Evolutionary conservation across 2,329 filamentous ascomycete species (phyloP).

Genomic region (Ophiostoma novo-ulmi): DNA sequence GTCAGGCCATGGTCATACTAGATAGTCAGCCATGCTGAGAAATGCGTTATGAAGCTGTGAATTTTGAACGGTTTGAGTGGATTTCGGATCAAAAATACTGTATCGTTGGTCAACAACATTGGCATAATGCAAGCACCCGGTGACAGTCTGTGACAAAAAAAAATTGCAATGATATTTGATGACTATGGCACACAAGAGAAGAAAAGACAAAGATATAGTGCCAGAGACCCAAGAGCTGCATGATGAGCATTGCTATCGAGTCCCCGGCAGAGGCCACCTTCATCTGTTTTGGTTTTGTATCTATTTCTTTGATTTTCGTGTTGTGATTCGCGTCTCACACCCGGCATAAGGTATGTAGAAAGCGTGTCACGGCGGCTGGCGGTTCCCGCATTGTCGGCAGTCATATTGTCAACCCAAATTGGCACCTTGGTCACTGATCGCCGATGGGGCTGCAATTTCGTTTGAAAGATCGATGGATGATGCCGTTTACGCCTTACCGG

Average conservation of each 20-base stretch:
- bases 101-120: not conserved
- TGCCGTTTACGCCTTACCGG: constrained; percentile 57
- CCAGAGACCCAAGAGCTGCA: not conserved
- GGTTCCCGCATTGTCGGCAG: constrained; percentile 4
- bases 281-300: constrained; percentile 11
- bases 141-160: not conserved
- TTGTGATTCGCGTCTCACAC: not conserved
- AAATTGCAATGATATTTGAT: constrained; percentile 23
- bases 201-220: constrained; percentile 15
- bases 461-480: not conserved
- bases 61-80: too few relatives aligned
- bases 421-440: constrained; percentile 22
- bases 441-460: constrained; percentile 27
- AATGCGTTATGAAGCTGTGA: not conserved
- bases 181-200: constrained; percentile 29
- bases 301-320: not conserved
- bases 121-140: not conserved
- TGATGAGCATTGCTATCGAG: not conserved
- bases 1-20: constrained; percentile 36
- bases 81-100: not conserved
- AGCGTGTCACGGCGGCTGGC: not conserved
- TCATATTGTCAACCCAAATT: not conserved
- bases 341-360: not conserved
- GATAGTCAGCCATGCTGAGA: not conserved
- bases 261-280: not conserved